Conservation (phyloP, 768 basidiomycete species). For the Jaapia argillacea region DNA sequence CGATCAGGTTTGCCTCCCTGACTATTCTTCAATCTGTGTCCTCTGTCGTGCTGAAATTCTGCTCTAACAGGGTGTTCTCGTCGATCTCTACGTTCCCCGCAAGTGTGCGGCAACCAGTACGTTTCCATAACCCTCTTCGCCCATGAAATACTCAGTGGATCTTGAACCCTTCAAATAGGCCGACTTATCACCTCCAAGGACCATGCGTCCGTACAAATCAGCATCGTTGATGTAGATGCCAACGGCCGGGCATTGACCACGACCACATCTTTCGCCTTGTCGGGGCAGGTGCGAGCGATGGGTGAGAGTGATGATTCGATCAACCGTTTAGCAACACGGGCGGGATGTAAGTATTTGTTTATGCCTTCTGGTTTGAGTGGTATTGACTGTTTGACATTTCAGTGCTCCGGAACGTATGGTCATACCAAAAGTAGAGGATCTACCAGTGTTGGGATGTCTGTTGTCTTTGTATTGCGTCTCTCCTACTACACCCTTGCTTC, state of each 20-base stretch:
- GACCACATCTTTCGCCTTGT: constrained; percentile 88
- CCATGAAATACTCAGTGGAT: not conserved
- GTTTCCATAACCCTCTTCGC: constrained; percentile 22
- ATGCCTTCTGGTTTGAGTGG: constrained; percentile 1
- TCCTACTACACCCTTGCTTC: too few species aligned
- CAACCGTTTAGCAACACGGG: constrained; percentile 92
- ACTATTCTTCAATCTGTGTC: not conserved
- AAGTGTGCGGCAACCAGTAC: constrained; percentile 96
- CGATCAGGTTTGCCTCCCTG: constrained; percentile 51
- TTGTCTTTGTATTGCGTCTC: constrained; percentile 11
- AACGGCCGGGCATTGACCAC: constrained; percentile 71
- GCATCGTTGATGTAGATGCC: constrained; percentile 88
- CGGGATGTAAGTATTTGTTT: constrained; percentile 65
- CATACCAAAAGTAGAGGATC: constrained; percentile 75
- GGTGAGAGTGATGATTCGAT: constrained; percentile 96
- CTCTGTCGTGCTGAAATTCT: too few species aligned
- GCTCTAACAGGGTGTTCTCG: constrained; percentile 75
- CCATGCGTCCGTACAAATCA: constrained; percentile 97
- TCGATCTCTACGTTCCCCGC: constrained; percentile 99
- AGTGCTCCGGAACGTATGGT: constrained; percentile 98
- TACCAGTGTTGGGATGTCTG: constrained; percentile 7
- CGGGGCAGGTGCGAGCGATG: constrained; percentile 86
- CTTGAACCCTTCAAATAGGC: constrained; percentile 38
- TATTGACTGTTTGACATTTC: constrained; percentile 7
- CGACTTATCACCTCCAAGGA: constrained; percentile 98